Conservation (phyloP, 176 grass and related monocot genomes). For the Chloris gayana region DNA sequence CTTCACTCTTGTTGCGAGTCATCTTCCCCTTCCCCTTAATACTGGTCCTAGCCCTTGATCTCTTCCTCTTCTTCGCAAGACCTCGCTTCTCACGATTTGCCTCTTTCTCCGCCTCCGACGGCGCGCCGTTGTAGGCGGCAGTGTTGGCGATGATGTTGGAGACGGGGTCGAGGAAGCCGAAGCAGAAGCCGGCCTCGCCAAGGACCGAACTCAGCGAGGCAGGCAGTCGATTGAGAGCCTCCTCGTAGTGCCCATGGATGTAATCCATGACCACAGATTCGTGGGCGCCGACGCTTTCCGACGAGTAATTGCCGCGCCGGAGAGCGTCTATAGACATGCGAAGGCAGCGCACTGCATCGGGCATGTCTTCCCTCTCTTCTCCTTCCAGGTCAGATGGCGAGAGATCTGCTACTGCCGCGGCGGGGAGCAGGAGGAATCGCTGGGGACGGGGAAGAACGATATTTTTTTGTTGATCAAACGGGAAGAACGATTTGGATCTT, state of each 20-base stretch:
- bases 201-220: not conserved
- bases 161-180: conserved; percentile 2
- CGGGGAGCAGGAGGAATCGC: no score
- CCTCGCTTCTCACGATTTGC: not conserved
- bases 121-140: not conserved
- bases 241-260: not conserved
- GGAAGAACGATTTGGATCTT: no score
- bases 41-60: not conserved
- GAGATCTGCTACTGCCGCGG: no score
- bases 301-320: no score
- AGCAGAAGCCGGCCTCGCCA: not conserved
- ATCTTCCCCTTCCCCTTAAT: not conserved
- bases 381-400: no score
- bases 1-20: not conserved
- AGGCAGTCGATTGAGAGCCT: not conserved
- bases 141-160: not conserved
- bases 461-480: no score
- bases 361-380: no score
- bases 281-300: no score
- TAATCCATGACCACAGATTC: not conserved
- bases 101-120: no score
- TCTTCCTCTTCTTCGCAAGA: not conserved
- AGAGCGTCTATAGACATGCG: no score
- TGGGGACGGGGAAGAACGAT: no score
- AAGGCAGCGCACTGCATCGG: no score